Percentiles rank a stretch among this genome's conserved stretches.
Conservation (phyloP, 495 filamentous ascomycete genomes). For the Penicillium lagena region DNA sequence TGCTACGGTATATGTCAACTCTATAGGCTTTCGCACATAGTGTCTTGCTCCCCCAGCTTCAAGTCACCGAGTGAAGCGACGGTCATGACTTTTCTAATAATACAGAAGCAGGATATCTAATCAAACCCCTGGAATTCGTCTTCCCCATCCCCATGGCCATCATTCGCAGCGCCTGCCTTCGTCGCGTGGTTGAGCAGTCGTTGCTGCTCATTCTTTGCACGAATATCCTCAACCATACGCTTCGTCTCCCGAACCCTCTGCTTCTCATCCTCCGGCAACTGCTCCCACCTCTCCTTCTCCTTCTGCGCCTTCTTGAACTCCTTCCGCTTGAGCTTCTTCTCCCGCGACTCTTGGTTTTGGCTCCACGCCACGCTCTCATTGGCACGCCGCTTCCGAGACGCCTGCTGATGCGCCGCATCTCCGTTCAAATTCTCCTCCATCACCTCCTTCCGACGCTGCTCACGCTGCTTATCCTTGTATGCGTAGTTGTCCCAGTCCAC, state of each 20-base stretch:
- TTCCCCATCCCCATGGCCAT: slow-evolving; percentile 12
- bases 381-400: slow-evolving; percentile 27
- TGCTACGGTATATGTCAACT: no score
- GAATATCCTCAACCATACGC: slow-evolving; percentile 65
- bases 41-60: no score
- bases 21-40: no score
- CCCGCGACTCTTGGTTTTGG: slow-evolving; percentile 65
- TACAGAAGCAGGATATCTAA: slow-evolving; percentile 7
- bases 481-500: slow-evolving; percentile 55
- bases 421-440: slow-evolving; percentile 37
- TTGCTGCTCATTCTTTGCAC: slow-evolving; percentile 45
- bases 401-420: slow-evolving; percentile 20
- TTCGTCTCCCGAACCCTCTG: slow-evolving; percentile 64
- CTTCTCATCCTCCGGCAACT: slow-evolving; percentile 70
- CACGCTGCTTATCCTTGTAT: slow-evolving; percentile 74
- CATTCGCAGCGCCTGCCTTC: slow-evolving; percentile 7
- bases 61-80: no score
- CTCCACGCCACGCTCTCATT: slow-evolving; percentile 73
- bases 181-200: slow-evolving; percentile 14
- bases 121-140: slow-evolving; percentile 39
- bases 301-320: slow-evolving; percentile 69
- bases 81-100: background rate
- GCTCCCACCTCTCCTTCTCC: slow-evolving; percentile 59
- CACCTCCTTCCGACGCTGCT: slow-evolving; percentile 58
- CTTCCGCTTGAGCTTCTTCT: slow-evolving; percentile 56